These are phyloP conservation scores for Pseudocercospora pini-densiflorae DNA, from an alignment of 2,329 filamentous ascomycete species.

Conservation along the genomic window DNA sequence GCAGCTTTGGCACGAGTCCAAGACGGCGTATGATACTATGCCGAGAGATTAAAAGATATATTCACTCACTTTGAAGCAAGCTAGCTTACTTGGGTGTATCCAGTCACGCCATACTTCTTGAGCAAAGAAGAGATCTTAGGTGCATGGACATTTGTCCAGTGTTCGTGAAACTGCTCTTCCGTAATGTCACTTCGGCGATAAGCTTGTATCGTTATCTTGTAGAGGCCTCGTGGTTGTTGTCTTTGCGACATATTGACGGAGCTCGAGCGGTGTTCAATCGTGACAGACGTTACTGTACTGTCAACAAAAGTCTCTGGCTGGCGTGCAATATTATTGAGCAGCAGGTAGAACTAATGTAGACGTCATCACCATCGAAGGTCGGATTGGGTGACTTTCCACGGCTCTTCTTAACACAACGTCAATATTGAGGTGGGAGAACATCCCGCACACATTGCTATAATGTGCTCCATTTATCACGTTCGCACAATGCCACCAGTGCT, in stretches of 20 bases:
- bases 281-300: too few relatives aligned
- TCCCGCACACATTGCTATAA: too few relatives aligned
- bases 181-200: slow-evolving; percentile 20
- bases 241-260: not conserved
- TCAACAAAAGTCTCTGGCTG: too few relatives aligned
- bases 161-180: slow-evolving; percentile 23
- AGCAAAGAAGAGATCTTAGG: slow-evolving; percentile 23
- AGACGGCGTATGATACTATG: slow-evolving; percentile 17
- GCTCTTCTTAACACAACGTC: too few relatives aligned
- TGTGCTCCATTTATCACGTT: too few relatives aligned
- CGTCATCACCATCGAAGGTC: too few relatives aligned
- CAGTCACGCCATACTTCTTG: slow-evolving; percentile 22
- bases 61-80: not conserved
- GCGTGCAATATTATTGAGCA: too few relatives aligned
- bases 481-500: too few relatives aligned
- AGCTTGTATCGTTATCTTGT: slow-evolving; percentile 22
- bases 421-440: too few relatives aligned
- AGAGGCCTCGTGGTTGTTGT: slow-evolving; percentile 6
- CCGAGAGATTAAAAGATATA: not conserved
- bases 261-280: too few relatives aligned
- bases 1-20: slow-evolving; percentile 18
- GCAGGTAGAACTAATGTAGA: too few relatives aligned
- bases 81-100: slow-evolving; percentile 23
- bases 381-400: too few relatives aligned
- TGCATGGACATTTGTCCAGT: slow-evolving; percentile 27